These are phyloP conservation scores for Leptodermis oblonga DNA, from an alignment of 257 asterid species.

Conservation along the genomic window DNA sequence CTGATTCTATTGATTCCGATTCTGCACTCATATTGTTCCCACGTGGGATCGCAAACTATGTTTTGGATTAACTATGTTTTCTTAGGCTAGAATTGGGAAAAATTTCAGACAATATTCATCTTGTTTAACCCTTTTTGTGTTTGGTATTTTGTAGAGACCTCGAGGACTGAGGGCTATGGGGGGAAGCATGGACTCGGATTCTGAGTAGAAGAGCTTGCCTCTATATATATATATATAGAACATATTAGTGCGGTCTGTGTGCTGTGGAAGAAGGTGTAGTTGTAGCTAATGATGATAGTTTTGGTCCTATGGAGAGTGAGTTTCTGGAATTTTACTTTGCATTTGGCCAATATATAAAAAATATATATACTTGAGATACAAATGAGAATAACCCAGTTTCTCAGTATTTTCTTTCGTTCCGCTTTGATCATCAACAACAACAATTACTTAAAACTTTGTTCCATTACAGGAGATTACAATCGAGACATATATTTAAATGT, in stretches of 20 bases:
- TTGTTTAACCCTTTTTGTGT: background rate
- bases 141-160: slow-evolving; percentile 34
- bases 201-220: slow-evolving; percentile 31
- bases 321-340: background rate
- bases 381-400: background rate
- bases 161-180: slow-evolving; percentile 57
- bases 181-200: slow-evolving; percentile 52
- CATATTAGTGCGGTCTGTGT: background rate
- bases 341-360: background rate
- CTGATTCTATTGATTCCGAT: too few species aligned
- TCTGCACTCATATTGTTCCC: too few species aligned
- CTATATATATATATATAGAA: too few species aligned
- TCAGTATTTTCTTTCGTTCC: background rate
- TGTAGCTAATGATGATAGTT: background rate
- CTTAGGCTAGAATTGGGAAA: too few species aligned
- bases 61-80: background rate
- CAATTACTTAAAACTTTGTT: too few species aligned
- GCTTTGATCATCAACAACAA: too few species aligned
- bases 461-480: too few species aligned
- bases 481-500: too few species aligned
- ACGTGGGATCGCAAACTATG: too few species aligned
- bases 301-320: slow-evolving; percentile 1
- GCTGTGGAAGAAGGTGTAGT: too few species aligned
- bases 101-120: background rate
- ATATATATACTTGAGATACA: too few species aligned